Base-by-base conservation (phyloP, 2,329 filamentous ascomycete genomes). In the Plenodomus biglobosus region DNA sequence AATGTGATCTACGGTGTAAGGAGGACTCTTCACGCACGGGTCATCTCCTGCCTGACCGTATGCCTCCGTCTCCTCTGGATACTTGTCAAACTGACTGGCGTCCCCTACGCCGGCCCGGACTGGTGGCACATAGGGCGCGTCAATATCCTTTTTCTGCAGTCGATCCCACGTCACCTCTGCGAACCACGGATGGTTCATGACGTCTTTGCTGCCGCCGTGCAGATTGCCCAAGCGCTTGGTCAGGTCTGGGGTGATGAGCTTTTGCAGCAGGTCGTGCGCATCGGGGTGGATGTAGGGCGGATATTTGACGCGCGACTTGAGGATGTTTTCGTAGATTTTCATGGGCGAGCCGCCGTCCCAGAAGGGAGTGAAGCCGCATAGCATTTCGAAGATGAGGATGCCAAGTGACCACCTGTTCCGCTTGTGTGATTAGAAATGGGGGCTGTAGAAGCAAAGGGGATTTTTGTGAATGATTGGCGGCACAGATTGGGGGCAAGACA, bases 281-380 rank as follows among this genome's bases (percentile, higher is more conserved):
- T 97, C 94, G 1, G 88, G 85, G 69, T 97, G 90, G 65, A 99
- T 89, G 72, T 97, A 99, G 5, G 89, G 87, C 44, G 94, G 94
- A 71, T 97, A 99, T 76, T 96, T 97, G 73, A 99, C 89, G 64
- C 88, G 87, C 51, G 92, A 94, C 68, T 91, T 92, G 56, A 99
- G 83, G 66, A 99, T 99, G 72, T 99, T 99, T 78, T 99, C 94
- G 76, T 99, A 99, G 67, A 99, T 99, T 76, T 96, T 96, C 84
- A 99, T 95, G 2, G 94, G 92, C 38, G 90, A 96, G 46, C 92
- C 94, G 64, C 89, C 90, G 72, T 99, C 94, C 92, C 94, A 99
- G 78, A 99, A 99, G 4, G 94, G 94, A 4, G 94, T 99, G 75
- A 96, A 99, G 21, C 94, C 94, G 70, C 94, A 97, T 32, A 99